These are phyloP conservation scores for Syncephalis fuscata DNA, from an alignment of 371 early-diverging fungal species.

Conservation along the genomic window DNA sequence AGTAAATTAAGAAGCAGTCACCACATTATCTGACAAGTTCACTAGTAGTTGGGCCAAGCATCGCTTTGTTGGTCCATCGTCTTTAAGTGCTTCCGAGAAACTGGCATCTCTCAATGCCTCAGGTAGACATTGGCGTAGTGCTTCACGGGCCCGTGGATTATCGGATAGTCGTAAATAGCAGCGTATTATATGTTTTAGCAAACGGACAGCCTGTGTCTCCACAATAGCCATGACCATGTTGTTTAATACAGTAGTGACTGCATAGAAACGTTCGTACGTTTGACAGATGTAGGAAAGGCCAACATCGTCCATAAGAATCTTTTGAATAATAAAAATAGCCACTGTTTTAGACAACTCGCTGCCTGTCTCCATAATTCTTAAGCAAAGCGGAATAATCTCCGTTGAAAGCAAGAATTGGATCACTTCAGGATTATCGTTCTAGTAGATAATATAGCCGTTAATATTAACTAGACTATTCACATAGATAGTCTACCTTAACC, in stretches of 20 bases:
- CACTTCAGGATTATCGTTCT: constrained; percentile 90
- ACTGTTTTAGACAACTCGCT: constrained; percentile 93
- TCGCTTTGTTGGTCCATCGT: constrained; percentile 66
- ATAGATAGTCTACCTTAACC: constrained; percentile 51
- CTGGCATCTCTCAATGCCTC: constrained; percentile 67
- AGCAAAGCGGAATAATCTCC: constrained; percentile 95
- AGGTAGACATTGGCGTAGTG: constrained; percentile 74
- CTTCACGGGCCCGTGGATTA: constrained; percentile 78
- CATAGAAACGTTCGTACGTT: constrained; percentile 93
- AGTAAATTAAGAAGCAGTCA: no score
- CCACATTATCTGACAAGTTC: background rate
- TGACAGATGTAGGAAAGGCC: constrained; percentile 96
- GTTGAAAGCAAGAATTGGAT: constrained; percentile 90
- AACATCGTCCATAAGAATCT: constrained; percentile 86
- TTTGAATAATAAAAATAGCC: constrained; percentile 95
- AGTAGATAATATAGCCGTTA: constrained; percentile 1
- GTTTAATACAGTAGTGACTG: constrained; percentile 88
- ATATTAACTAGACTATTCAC: background rate
- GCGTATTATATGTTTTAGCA: constrained; percentile 89
- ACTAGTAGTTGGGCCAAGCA: constrained; percentile 41
- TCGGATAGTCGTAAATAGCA: constrained; percentile 91
- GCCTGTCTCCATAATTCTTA: constrained; percentile 97
- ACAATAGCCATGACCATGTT: constrained; percentile 88
- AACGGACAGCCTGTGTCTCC: constrained; percentile 63
- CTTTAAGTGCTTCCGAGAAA: constrained; percentile 58